phyloP scores from a whole-genome alignment of 129 eudicot species.

The Helianthus annuus region DNA sequence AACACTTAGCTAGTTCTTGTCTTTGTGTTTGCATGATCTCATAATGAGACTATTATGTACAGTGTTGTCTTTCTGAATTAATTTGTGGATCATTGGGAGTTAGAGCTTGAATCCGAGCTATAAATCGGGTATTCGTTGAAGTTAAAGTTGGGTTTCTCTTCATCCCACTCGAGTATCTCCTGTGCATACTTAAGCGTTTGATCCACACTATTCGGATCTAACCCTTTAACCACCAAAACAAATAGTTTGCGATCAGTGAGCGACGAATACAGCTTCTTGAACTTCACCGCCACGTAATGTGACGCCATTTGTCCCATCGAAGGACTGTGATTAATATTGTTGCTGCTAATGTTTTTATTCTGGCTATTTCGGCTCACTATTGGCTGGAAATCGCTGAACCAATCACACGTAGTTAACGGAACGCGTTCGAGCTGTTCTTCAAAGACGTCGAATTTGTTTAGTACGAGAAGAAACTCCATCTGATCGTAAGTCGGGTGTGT shows the following conservation, averaged over 20 bases:
- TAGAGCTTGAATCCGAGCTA: slow-evolving; percentile 61
- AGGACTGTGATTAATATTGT: slow-evolving; percentile 66
- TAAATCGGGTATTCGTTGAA: slow-evolving; percentile 61
- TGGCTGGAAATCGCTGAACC: slow-evolving; percentile 91
- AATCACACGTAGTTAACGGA: slow-evolving; percentile 71
- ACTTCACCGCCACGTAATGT: slow-evolving; percentile 84
- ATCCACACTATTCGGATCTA: slow-evolving; percentile 85
- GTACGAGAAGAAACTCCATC: slow-evolving; percentile 75
- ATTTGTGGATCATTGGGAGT: slow-evolving; percentile 45
- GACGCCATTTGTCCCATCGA: slow-evolving; percentile 86
- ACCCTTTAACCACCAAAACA: slow-evolving; percentile 75
- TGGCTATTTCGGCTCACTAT: slow-evolving; percentile 65
- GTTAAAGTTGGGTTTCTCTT: slow-evolving; percentile 69
- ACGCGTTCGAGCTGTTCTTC: slow-evolving; percentile 86
- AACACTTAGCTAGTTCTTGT: not conserved
- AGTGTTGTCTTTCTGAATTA: slow-evolving; percentile 19
- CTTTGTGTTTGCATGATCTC: no score
- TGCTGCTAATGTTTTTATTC: slow-evolving; percentile 49
- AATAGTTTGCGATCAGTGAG: slow-evolving; percentile 74
- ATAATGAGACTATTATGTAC: not conserved
- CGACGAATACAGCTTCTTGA: slow-evolving; percentile 67
- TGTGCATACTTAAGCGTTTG: slow-evolving; percentile 77
- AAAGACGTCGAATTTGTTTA: slow-evolving; percentile 75
- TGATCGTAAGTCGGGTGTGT: slow-evolving; percentile 91
- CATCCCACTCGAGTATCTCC: slow-evolving; percentile 94